Base-by-base conservation (phyloP, 305 asterid genomes). In the Solanum hybrid region DNA sequence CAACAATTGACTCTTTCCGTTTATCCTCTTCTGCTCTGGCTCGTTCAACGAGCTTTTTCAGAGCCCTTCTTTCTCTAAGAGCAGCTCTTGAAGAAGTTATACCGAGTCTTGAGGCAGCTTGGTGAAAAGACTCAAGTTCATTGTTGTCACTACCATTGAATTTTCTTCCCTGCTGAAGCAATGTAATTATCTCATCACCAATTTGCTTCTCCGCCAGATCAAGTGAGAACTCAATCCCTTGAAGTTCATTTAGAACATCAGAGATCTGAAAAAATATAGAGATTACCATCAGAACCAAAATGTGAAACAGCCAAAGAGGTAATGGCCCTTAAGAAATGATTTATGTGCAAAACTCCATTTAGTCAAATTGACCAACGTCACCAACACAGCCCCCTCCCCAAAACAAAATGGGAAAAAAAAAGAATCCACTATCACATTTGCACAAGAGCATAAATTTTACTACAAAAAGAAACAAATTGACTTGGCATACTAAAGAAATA, bases 81-180 rank as follows among this genome's bases (percentile, higher is more conserved):
- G 99, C 98, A 71, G 99, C 98, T 93, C 99, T 93, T 6, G 98
- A 96, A 92, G 99, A 98, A 87, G 98, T 95, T 88, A 98, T 98
- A 56, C 97, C 98, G 60, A 98, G 94, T 88, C 93, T 95, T 51
- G 95, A 91, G 90, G 98, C 99, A 91, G 98, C 97, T 90, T 96
- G 98, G 91, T 96, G 99, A 89, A 98, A 98, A 66, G 96, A 94
- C 91, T 98, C 99, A 9, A 96, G 98, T 93, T 98, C 99, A 38
- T 92, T 94, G 89, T 91, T 94, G 92, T 98, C 99, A 85, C 92
- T 93, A 91, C 86, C 93, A 91, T 90, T 93, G 92, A 98, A 96
- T 90, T 96, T 95, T 93, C 93, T 93, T 73, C 99, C 98, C 94
- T 96, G 99, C 93, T 98, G 99, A 87, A 98, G 98, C 90, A 98